phyloP scores from a whole-genome alignment of 2,329 filamentous ascomycete genomes.

The Cryphonectria parasitica region DNA sequence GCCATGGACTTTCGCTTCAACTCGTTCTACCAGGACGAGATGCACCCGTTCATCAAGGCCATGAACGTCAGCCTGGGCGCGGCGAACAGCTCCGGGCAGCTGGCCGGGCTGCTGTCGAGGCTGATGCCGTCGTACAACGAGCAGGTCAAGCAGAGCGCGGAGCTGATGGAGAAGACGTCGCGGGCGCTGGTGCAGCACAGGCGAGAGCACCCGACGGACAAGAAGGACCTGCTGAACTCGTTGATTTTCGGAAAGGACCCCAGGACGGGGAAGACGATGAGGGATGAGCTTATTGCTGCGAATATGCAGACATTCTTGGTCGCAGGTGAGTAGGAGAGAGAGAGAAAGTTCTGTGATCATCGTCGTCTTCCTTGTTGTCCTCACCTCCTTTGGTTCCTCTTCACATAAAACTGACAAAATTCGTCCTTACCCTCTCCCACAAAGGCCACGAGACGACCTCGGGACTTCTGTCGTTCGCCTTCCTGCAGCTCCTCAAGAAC shows the following conservation, averaged over 20 bases:
- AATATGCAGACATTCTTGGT: slow-evolving; percentile 39
- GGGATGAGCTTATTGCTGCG: slow-evolving; percentile 51
- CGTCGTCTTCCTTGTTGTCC: no score
- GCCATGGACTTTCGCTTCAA: slow-evolving; percentile 60
- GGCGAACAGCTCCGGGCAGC: slow-evolving; percentile 17
- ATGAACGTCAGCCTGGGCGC: slow-evolving; percentile 45
- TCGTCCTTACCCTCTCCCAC: no score
- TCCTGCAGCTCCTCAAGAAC: slow-evolving; percentile 55
- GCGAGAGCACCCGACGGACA: slow-evolving; percentile 45
- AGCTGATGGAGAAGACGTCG: slow-evolving; percentile 46
- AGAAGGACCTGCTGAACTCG: slow-evolving; percentile 56
- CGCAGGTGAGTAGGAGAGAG: slow-evolving; percentile 41
- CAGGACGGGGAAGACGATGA: slow-evolving; percentile 52
- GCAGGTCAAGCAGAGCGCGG: slow-evolving; percentile 37
- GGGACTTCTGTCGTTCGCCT: slow-evolving; percentile 53
- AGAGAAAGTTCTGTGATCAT: no score
- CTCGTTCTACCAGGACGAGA: slow-evolving; percentile 58
- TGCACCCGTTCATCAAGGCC: slow-evolving; percentile 60
- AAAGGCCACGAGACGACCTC: slow-evolving; percentile 58
- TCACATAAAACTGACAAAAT: neutral
- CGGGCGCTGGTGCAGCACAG: slow-evolving; percentile 51
- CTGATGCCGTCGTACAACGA: slow-evolving; percentile 28
- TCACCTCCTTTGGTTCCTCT: no score
- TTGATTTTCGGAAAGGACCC: slow-evolving; percentile 57
- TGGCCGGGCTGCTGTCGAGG: slow-evolving; percentile 22